Conservation (phyloP, 768 basidiomycete genomes). For the Boletus pseudopeckii region DNA sequence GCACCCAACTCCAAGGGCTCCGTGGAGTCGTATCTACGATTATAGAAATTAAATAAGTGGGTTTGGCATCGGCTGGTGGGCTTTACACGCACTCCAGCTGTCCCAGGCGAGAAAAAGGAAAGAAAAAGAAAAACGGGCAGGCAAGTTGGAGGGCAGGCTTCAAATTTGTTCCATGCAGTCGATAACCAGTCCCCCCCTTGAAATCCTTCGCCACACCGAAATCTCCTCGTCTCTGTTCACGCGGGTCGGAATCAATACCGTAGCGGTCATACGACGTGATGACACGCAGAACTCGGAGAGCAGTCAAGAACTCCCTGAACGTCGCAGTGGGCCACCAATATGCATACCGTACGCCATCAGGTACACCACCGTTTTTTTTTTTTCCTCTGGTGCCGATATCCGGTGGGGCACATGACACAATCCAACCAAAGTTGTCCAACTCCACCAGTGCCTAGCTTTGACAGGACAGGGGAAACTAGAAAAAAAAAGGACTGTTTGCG, state of each 20-base stretch:
- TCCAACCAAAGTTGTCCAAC: background rate
- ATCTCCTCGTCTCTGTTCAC: background rate
- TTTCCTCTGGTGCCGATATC: background rate
- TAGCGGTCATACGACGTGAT: background rate
- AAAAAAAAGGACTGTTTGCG: background rate
- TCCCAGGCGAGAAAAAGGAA: background rate
- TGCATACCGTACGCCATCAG: background rate
- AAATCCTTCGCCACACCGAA: background rate
- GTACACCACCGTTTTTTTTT: background rate
- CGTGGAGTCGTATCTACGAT: constrained; percentile 17
- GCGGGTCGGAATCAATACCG: background rate
- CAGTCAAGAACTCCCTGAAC: background rate
- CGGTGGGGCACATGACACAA: background rate
- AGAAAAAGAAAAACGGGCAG: too few relatives aligned
- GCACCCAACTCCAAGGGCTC: constrained; percentile 22
- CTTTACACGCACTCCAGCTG: background rate
- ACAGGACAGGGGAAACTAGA: background rate
- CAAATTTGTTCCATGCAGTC: too few relatives aligned
- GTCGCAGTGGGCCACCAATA: background rate
- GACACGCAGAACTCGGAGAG: background rate
- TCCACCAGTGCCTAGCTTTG: constrained; percentile 1
- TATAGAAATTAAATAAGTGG: background rate
- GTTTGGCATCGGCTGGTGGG: background rate
- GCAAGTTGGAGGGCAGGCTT: background rate
- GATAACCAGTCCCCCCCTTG: background rate